Percentiles rank a stretch among this genome's conserved stretches.
phyloP scores from a whole-genome alignment of 2,329 filamentous ascomycete genomes.

The Clarireedia homoeocarpa region DNA sequence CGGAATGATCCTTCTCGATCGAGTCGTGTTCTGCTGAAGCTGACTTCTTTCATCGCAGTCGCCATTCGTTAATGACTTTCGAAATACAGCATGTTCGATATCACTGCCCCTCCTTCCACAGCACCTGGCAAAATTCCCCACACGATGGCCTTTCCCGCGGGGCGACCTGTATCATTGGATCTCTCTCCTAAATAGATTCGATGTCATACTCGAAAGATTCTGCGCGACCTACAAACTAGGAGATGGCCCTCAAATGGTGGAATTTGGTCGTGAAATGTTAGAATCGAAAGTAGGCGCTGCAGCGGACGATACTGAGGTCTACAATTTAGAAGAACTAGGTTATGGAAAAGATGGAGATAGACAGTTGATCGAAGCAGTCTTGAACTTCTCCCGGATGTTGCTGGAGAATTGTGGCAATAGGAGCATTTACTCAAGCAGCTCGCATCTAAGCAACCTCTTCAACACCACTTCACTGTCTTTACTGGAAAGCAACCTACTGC shows the following conservation, averaged over 20 bases:
- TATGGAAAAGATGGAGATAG: slow-evolving; percentile 71
- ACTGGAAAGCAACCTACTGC: slow-evolving; percentile 67
- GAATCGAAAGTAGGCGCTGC: slow-evolving; percentile 37
- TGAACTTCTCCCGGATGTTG: slow-evolving; percentile 80
- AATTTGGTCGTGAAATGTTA: slow-evolving; percentile 63
- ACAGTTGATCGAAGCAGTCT: slow-evolving; percentile 67
- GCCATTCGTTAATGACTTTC: slow-evolving; percentile 76
- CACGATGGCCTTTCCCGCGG: slow-evolving; percentile 88
- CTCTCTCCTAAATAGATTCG: slow-evolving; percentile 84
- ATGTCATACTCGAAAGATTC: slow-evolving; percentile 76
- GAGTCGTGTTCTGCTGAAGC: slow-evolving; percentile 7
- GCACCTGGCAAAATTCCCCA: slow-evolving; percentile 72
- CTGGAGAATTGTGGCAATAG: slow-evolving; percentile 94
- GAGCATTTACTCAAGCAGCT: slow-evolving; percentile 91
- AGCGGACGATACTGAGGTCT: slow-evolving; percentile 39
- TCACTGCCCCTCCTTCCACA: slow-evolving; percentile 70
- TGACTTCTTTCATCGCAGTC: slow-evolving; percentile 49
- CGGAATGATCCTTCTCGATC: background rate
- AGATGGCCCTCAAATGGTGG: slow-evolving; percentile 69
- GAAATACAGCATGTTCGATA: slow-evolving; percentile 58
- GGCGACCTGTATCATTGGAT: slow-evolving; percentile 99
- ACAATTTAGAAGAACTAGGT: slow-evolving; percentile 48
- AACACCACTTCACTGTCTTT: slow-evolving; percentile 79
- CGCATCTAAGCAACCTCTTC: slow-evolving; percentile 79
- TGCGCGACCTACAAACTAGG: slow-evolving; percentile 72